Evolutionary conservation across 83 land plant species (phyloP).

Genomic region (Picea abies): DNA sequence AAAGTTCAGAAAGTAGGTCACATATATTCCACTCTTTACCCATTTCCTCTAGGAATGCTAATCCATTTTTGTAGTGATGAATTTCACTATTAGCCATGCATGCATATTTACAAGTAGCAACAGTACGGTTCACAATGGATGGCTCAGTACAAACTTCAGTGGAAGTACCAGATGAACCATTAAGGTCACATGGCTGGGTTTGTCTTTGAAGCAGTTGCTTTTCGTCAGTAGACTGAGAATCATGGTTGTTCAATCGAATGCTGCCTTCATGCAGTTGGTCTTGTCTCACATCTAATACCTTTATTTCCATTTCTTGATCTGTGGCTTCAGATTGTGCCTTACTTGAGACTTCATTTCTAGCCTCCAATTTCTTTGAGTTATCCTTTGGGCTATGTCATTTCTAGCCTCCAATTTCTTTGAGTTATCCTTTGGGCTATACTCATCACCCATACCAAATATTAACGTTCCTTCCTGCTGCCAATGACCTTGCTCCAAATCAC

Average conservation of each 20-base stretch:
- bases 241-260: not conserved
- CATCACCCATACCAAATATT: not conserved
- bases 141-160: not conserved
- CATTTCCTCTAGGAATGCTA: constrained; percentile 14
- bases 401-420: constrained; percentile 8
- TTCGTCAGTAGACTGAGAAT: not conserved
- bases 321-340: constrained; percentile 13
- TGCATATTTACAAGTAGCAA: not conserved
- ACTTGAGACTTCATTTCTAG: constrained; percentile 5
- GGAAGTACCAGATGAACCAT: constrained; percentile 11
- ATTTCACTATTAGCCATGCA: not conserved
- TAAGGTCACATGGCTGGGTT: not conserved
- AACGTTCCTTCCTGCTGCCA: constrained; percentile 4
- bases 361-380: constrained; percentile 11
- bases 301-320: not conserved
- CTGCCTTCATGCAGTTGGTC: not conserved
- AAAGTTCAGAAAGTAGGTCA: constrained; percentile 8
- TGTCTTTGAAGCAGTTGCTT: not conserved
- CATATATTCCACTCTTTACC: constrained; percentile 6
- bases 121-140: not conserved
- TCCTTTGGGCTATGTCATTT: no score
- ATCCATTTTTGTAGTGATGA: constrained; percentile 1
- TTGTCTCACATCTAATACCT: not conserved
- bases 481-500: not conserved
- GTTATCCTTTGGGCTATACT: not conserved